These are phyloP conservation scores for Paspalum notatum DNA, from an alignment of 176 grass and related monocot genomes.

Conservation along the genomic window DNA sequence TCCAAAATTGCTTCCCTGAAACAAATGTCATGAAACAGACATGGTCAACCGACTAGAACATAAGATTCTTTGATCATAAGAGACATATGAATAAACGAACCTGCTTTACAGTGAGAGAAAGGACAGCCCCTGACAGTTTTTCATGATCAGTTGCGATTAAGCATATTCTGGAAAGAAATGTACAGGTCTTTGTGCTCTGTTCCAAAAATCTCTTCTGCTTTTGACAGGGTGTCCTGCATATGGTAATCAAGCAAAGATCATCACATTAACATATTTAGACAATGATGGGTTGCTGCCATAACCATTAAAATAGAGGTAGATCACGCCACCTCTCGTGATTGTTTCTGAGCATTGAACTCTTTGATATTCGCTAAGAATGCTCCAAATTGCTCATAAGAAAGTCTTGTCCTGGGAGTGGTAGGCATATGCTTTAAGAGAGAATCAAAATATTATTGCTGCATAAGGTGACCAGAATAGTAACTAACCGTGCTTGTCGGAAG, in stretches of 20 bases:
- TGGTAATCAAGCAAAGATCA: neutral
- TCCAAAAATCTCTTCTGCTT: conserved; percentile 95
- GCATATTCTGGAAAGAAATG: conserved; percentile 87
- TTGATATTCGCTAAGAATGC: conserved; percentile 92
- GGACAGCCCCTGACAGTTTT: neutral
- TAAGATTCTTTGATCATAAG: neutral
- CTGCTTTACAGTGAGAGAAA: conserved; percentile 13
- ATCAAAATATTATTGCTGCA: conserved; percentile 10
- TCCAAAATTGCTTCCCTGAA: conserved; percentile 33
- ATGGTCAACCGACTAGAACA: conserved; percentile 21
- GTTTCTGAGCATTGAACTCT: conserved; percentile 88
- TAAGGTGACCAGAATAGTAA: conserved; percentile 18
- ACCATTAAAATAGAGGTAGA: conserved; percentile 12
- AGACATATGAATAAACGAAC: neutral
- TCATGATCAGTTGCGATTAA: conserved; percentile 70
- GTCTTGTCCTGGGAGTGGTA: conserved; percentile 65
- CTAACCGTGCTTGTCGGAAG: conserved; percentile 96
- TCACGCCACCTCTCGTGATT: conserved; percentile 67
- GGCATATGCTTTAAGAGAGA: neutral
- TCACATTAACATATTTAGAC: conserved; percentile 18
- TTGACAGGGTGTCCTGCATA: conserved; percentile 75
- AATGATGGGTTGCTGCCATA: neutral
- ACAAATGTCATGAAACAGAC: conserved; percentile 13
- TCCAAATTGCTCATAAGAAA: conserved; percentile 93
- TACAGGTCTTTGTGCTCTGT: conserved; percentile 83